Conservation (phyloP, 495 filamentous ascomycete genomes). For the Neurospora cerealis region DNA sequence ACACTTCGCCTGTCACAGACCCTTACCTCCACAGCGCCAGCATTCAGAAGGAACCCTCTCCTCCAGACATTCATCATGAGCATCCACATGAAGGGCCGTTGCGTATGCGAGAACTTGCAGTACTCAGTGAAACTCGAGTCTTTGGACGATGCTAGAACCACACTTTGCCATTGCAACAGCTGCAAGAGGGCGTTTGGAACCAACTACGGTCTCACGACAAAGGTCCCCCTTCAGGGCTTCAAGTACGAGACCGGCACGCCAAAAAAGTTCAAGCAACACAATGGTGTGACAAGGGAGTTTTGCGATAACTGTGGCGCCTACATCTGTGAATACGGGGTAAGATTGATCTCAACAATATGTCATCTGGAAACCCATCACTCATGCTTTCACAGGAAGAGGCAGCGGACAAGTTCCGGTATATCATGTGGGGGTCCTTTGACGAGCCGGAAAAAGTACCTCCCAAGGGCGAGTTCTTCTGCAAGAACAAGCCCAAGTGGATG, state of each 20-base stretch:
- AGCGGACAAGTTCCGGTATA: conserved; percentile 49
- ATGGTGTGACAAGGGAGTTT: conserved; percentile 43
- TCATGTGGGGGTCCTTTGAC: conserved; percentile 56
- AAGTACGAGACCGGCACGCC: conserved; percentile 11
- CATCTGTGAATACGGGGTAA: conserved; percentile 54
- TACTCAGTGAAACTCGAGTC: conserved; percentile 13
- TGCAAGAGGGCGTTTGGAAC: conserved; percentile 56
- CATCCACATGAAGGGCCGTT: conserved; percentile 12
- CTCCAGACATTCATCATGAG: conserved; percentile 2
- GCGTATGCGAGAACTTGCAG: conserved; percentile 12
- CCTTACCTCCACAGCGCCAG: neutral
- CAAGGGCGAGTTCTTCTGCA: conserved; percentile 64
- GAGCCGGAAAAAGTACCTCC: conserved; percentile 49
- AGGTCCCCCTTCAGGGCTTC: conserved; percentile 28
- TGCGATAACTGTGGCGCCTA: conserved; percentile 52
- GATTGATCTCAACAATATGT: conserved; percentile 1
- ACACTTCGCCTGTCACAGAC: neutral
- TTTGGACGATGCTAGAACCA: conserved; percentile 42
- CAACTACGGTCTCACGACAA: conserved; percentile 55
- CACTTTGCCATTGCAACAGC: conserved; percentile 55
- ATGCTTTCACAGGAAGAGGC: conserved; percentile 33
- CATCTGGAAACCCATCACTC: neutral
- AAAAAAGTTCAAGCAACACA: conserved; percentile 17
- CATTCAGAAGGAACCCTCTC: neutral
- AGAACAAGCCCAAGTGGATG: conserved; percentile 49